Conservation (phyloP, 2,329 filamentous ascomycete species). For the Neocucurbitaria cava region DNA sequence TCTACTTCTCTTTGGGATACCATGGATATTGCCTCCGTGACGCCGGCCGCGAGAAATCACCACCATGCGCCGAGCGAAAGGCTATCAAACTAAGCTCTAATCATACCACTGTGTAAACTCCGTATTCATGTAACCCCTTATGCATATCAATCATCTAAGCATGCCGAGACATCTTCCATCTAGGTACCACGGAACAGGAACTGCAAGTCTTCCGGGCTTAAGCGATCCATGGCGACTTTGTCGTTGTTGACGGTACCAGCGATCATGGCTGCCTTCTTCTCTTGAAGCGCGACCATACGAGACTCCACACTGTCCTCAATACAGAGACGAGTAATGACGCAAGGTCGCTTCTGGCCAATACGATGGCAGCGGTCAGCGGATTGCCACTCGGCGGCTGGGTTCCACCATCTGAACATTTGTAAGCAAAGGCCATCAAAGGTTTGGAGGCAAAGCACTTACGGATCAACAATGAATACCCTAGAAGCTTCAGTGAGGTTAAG, state of each 20-base stretch:
- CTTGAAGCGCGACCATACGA: conserved; percentile 92
- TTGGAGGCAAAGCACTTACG: conserved; percentile 64
- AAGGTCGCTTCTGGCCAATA: conserved; percentile 92
- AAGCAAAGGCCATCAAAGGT: conserved; percentile 21
- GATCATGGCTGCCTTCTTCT: conserved; percentile 99
- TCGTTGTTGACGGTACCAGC: conserved; percentile 96
- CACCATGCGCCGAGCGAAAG: not conserved
- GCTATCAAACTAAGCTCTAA: not conserved
- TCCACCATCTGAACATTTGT: conserved; percentile 80
- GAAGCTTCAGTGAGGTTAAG: conserved; percentile 95
- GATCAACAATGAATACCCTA: conserved; percentile 93
- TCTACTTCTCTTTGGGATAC: not conserved
- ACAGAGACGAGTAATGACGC: conserved; percentile 90
- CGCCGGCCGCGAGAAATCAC: not conserved
- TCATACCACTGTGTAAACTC: not conserved
- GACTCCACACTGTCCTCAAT: conserved; percentile 98
- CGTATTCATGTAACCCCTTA: not conserved
- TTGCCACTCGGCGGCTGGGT: conserved; percentile 99
- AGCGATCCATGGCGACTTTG: conserved; percentile 86
- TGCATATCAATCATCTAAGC: not conserved
- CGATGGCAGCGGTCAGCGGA: conserved; percentile 86
- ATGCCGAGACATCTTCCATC: conserved; percentile 1
- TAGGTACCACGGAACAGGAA: conserved; percentile 87
- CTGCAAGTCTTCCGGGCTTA: conserved; percentile 91
- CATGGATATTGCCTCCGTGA: not conserved